Evolutionary conservation across 106 monocot species (phyloP).

Genomic region (Apostasia ramifera): DNA sequence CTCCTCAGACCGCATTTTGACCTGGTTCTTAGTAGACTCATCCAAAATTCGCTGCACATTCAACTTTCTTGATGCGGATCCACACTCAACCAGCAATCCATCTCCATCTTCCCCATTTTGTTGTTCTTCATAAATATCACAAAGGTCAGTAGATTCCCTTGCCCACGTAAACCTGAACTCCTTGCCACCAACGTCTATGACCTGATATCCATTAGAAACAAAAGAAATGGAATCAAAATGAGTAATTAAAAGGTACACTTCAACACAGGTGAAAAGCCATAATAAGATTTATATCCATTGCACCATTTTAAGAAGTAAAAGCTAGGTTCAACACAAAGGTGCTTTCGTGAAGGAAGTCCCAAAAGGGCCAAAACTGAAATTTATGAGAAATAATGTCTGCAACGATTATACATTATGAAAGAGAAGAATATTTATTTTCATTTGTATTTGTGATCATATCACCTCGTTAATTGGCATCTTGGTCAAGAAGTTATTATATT

Average conservation of each 20-base stretch:
- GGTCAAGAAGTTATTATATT: too few relatives aligned
- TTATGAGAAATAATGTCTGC: too few relatives aligned
- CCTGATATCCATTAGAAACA: slow-evolving; percentile 35
- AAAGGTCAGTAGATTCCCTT: slow-evolving; percentile 55
- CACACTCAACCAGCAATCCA: slow-evolving; percentile 88
- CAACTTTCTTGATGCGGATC: slow-evolving; percentile 85
- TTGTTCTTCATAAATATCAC: slow-evolving; percentile 90
- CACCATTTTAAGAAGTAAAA: too few relatives aligned
- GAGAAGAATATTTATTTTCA: too few relatives aligned
- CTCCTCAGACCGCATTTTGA: slow-evolving; percentile 94
- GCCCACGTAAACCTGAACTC: slow-evolving; percentile 95
- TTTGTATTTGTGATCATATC: too few relatives aligned
- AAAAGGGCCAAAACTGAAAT: too few relatives aligned
- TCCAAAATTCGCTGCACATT: slow-evolving; percentile 88
- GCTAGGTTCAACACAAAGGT: too few relatives aligned
- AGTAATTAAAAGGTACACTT: neutral
- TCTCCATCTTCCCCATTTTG: slow-evolving; percentile 73
- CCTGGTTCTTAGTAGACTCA: slow-evolving; percentile 83
- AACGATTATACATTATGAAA: too few relatives aligned
- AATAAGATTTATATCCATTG: too few relatives aligned
- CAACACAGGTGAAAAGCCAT: neutral
- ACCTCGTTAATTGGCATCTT: too few relatives aligned
- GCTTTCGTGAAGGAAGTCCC: too few relatives aligned
- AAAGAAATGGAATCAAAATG: neutral
- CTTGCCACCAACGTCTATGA: slow-evolving; percentile 86